These are phyloP conservation scores for Cubamyces sp. DNA, from an alignment of 768 basidiomycete species.

Conservation along the genomic window DNA sequence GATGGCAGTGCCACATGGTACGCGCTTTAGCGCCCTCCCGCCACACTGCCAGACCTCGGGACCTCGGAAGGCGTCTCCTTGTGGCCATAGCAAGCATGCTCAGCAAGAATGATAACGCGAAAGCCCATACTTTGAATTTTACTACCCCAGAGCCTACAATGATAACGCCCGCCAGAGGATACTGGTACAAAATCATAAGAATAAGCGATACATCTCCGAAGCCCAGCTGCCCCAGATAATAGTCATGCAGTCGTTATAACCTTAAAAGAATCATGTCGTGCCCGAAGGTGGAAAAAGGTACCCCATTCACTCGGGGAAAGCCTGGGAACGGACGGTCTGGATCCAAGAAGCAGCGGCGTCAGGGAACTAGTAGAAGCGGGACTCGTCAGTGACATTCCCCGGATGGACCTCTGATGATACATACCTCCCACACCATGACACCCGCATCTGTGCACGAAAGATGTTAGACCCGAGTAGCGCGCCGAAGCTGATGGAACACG, in stretches of 20 bases:
- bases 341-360: slow-evolving; percentile 42
- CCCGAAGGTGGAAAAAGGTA: background rate
- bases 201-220: background rate
- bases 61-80: background rate
- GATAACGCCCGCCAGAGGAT: background rate
- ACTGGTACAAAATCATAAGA: background rate
- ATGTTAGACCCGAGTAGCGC: slow-evolving; percentile 1
- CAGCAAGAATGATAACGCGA: too few species aligned
- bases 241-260: background rate
- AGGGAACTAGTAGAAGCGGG: slow-evolving; percentile 37
- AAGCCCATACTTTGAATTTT: background rate
- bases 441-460: slow-evolving; percentile 35
- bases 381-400: background rate
- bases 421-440: slow-evolving; percentile 45
- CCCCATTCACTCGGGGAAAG: slow-evolving; percentile 32
- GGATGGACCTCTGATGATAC: slow-evolving; percentile 5
- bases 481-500: slow-evolving; percentile 31
- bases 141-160: too few species aligned
- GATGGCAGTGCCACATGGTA: background rate
- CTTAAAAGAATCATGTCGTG: background rate
- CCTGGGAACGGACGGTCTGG: slow-evolving; percentile 36
- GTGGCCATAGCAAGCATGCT: too few species aligned
- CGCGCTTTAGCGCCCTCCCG: background rate
- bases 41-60: too few species aligned
- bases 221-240: slow-evolving; percentile 1